Base-by-base conservation (phyloP, 208 protist genomes). In the Acanthamoeba triangularis region DNA sequence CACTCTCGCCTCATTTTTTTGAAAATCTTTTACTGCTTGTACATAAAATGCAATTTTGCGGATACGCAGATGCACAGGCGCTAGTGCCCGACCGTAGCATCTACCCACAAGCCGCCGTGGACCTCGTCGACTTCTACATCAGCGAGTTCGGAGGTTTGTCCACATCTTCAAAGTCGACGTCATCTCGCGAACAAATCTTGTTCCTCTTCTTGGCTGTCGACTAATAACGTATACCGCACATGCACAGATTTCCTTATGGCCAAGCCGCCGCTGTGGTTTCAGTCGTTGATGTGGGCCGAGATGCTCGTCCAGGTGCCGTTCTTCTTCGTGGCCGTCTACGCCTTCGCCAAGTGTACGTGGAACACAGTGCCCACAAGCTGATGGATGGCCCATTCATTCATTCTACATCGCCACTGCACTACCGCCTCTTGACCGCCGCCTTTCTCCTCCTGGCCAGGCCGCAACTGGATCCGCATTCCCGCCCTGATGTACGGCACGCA, bases 281-380 rank as follows among this genome's bases (percentile, higher is more conserved):
- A 95, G 59, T 95, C 90, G 30, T 67, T 96, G 35, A 47, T 96
- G 30, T 56, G 47, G 41, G 78, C 47, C 44, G 95, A 96, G 88
- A 72, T 96, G 67, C 37, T 96, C n/a, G 49, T 96, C 56, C 95
- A 96, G 69, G 52, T 96, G 93, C 95, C 95, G 14, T 96, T 96
- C 88, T 96, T 95, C 95, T 95, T 96, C n/a, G 63, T 94, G n/a
- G 95, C 95, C 82, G 56, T 95, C 61, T 94, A 96, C 69, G 95
- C 74, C n/a, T 87, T 95, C 41, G 35, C 54, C 47, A 96, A 92
- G 65, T 63, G 94, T 95, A 37, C 41, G 82, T 30, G 20, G 10
- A 28, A 28, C 41, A 41, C 37, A 41, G 37, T 3, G n/a, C n/a
- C n/a, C n/a, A n/a, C n/a, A n/a, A n/a, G n/a, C n/a, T n/a, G n/a